phyloP scores from a whole-genome alignment of 2,329 filamentous ascomycete species.

The Dactylellina leptospora region DNA sequence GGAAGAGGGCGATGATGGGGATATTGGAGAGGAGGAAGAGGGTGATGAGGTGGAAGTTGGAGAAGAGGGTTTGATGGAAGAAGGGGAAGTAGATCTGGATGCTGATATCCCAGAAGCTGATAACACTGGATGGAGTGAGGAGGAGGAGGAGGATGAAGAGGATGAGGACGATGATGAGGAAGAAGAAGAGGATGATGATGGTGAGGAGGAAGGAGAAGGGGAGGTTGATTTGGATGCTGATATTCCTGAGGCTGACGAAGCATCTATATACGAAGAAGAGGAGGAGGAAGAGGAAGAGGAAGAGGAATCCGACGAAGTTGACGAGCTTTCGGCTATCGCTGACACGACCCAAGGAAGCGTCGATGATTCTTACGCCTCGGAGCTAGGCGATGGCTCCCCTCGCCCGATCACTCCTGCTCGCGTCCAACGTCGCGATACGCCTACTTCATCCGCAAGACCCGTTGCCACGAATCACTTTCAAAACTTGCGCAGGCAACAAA shows the following conservation, averaged over 20 bases:
- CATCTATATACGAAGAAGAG: conserved; percentile 56
- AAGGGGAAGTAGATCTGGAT: conserved; percentile 70
- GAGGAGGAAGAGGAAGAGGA: conserved; percentile 48
- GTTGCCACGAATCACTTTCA: conserved; percentile 6
- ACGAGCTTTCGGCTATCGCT: conserved; percentile 55
- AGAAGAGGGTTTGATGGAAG: conserved; percentile 64
- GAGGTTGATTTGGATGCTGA: conserved; percentile 53
- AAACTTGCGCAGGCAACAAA: conserved; percentile 14
- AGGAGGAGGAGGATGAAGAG: conserved; percentile 62
- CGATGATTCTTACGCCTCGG: conserved; percentile 40
- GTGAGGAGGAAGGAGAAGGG: conserved; percentile 53
- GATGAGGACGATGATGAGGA: conserved; percentile 60
- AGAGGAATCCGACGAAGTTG: conserved; percentile 58
- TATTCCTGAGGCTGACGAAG: conserved; percentile 57
- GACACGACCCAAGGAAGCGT: conserved; percentile 45
- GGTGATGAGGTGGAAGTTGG: conserved; percentile 67
- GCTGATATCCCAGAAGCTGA: conserved; percentile 75
- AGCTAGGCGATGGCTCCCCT: conserved; percentile 42
- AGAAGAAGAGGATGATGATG: conserved; percentile 65
- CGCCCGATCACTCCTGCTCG: conserved; percentile 28
- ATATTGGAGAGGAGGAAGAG: conserved; percentile 59
- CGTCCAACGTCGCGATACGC: conserved; percentile 29
- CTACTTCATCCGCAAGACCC: conserved; percentile 11
- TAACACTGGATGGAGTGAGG: conserved; percentile 57
- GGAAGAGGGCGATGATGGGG: conserved; percentile 57